These are phyloP conservation scores for Sungouiozyma intestinalis DNA, from an alignment of 805 yeast genomes.

Conservation along the genomic window DNA sequence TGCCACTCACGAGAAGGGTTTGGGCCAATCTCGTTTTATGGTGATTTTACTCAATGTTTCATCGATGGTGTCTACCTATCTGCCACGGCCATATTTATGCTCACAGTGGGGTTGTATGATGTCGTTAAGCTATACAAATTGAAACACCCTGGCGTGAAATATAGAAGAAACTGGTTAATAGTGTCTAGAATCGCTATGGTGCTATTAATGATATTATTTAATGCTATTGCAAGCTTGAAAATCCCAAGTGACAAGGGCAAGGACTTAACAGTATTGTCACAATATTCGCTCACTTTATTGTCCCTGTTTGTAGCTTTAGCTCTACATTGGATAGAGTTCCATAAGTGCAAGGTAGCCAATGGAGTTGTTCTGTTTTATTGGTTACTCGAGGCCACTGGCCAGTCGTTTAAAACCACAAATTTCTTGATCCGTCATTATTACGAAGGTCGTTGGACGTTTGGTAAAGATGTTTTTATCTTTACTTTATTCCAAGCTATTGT, in stretches of 20 bases:
- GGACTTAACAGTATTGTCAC: conserved; percentile 15
- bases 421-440: conserved; percentile 28
- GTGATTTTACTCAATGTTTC: conserved; percentile 53
- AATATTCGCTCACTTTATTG: conserved; percentile 23
- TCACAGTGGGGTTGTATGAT: conserved; percentile 34
- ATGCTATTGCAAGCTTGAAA: conserved; percentile 16
- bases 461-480: conserved; percentile 21
- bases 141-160: conserved; percentile 23
- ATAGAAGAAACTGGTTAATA: conserved; percentile 31
- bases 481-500: conserved; percentile 26
- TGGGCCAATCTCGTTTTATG: conserved; percentile 36
- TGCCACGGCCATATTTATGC: conserved; percentile 32
- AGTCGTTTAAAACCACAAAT: conserved; percentile 36
- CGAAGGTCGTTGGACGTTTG: conserved; percentile 21
- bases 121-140: conserved; percentile 19
- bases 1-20: conserved; percentile 31
- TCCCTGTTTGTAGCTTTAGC: conserved; percentile 41
- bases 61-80: conserved; percentile 42
- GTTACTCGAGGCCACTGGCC: conserved; percentile 46
- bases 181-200: conserved; percentile 29
- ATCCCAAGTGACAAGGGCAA: conserved; percentile 12
- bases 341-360: conserved; percentile 52
- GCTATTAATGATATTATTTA: conserved; percentile 23
- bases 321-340: conserved; percentile 64
- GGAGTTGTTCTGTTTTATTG: conserved; percentile 67